phyloP scores from a whole-genome alignment of 73 alveolate species.

The Tetrahymena borealis region DNA sequence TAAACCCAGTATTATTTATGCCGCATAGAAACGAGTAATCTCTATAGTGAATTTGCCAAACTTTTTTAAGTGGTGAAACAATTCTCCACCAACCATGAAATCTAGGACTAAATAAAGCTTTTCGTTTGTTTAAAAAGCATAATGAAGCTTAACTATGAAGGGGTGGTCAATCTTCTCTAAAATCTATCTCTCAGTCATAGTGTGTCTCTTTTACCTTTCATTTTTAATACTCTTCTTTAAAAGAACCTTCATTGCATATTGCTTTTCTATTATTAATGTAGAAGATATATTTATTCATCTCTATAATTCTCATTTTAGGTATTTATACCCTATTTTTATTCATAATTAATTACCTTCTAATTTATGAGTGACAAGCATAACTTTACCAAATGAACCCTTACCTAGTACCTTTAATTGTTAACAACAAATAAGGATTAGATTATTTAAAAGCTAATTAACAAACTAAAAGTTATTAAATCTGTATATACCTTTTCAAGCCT shows the following conservation, averaged over 20 bases:
- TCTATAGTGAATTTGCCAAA: slow-evolving; percentile 60
- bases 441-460: too few species aligned
- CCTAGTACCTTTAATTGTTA: slow-evolving; percentile 52
- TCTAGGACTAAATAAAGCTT: slow-evolving; percentile 78
- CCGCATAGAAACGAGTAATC: slow-evolving; percentile 65
- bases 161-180: slow-evolving; percentile 63
- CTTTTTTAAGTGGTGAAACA: slow-evolving; percentile 64
- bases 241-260: slow-evolving; percentile 62
- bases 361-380: slow-evolving; percentile 45
- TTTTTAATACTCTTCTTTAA: slow-evolving; percentile 30
- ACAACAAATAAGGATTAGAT: too few species aligned
- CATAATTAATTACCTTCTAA: not conserved
- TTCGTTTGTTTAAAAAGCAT: slow-evolving; percentile 76
- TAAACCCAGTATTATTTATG: slow-evolving; percentile 75
- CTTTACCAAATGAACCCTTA: slow-evolving; percentile 63
- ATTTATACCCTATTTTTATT: not conserved
- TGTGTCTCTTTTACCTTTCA: slow-evolving; percentile 51
- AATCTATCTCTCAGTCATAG: slow-evolving; percentile 63
- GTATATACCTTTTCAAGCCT: not conserved
- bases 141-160: slow-evolving; percentile 64
- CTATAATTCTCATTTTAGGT: not conserved
- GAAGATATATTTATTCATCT: not conserved
- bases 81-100: slow-evolving; percentile 79
- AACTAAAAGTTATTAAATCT: too few species aligned
- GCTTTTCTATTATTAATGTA: not conserved